A percentile compares a stretch with the other conserved stretches of the same genome.
Evolutionary conservation across 352 stramenopile species (phyloP).

Genomic region (Phytophthora aleatoria): DNA sequence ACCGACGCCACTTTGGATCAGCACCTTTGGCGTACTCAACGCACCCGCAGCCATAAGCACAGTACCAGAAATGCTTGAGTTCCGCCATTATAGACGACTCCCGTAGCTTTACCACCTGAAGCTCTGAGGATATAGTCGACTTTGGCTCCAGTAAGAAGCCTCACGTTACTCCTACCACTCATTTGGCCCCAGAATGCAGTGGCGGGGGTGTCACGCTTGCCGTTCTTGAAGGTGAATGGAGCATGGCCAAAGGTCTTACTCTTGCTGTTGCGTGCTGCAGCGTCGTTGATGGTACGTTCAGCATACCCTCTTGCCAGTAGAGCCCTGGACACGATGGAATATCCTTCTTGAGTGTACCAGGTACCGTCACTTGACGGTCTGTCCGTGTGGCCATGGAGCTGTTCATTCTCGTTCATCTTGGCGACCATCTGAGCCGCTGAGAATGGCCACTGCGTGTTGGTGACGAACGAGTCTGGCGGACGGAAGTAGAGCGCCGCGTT

Average conservation of each 20-base stretch:
- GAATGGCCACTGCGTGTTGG: slow-evolving; percentile 53
- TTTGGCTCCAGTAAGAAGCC: slow-evolving; percentile 47
- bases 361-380: slow-evolving; percentile 52
- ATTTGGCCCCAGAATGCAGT: slow-evolving; percentile 58
- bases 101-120: slow-evolving; percentile 44
- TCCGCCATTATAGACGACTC: slow-evolving; percentile 47
- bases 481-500: slow-evolving; percentile 88
- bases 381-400: slow-evolving; percentile 49
- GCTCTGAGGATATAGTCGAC: slow-evolving; percentile 49
- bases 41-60: slow-evolving; percentile 79
- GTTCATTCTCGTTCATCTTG: slow-evolving; percentile 63
- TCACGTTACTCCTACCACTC: slow-evolving; percentile 50
- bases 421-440: slow-evolving; percentile 60
- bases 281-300: slow-evolving; percentile 51
- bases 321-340: slow-evolving; percentile 45
- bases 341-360: slow-evolving; percentile 60
- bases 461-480: slow-evolving; percentile 53
- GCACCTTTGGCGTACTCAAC: slow-evolving; percentile 76
- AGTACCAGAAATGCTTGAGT: slow-evolving; percentile 47
- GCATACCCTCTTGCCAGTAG: slow-evolving; percentile 39
- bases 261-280: slow-evolving; percentile 54
- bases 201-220: slow-evolving; percentile 54
- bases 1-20: slow-evolving; percentile 81
- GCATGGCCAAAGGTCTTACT: slow-evolving; percentile 62
- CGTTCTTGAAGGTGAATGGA: slow-evolving; percentile 59